These are phyloP conservation scores for Mucor lusitanicus DNA, from an alignment of 371 early-diverging fungal genomes.

Conservation along the genomic window DNA sequence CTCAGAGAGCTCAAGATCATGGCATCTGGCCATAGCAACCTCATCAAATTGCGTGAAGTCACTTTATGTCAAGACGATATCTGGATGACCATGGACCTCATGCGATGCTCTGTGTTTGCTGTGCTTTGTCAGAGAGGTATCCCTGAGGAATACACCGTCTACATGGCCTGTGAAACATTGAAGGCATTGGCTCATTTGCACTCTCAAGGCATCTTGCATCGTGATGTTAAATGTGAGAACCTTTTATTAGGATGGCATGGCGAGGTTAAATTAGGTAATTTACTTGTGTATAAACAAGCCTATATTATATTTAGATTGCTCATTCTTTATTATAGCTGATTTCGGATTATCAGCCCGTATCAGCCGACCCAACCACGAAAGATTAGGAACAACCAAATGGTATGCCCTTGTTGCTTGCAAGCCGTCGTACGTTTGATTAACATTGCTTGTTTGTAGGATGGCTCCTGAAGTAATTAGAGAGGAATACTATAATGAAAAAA, in stretches of 20 bases:
- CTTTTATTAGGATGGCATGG: constrained; percentile 50
- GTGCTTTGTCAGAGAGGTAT: constrained; percentile 46
- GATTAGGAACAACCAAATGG: constrained; percentile 63
- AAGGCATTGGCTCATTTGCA: constrained; percentile 46
- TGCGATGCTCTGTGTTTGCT: constrained; percentile 51
- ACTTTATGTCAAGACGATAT: constrained; percentile 42
- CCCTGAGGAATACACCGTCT: constrained; percentile 46
- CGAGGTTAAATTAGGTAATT: constrained; percentile 47
- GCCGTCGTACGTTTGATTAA: constrained; percentile 7
- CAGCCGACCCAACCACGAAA: constrained; percentile 38
- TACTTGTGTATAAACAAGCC: neutral
- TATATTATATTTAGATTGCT: neutral
- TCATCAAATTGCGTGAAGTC: constrained; percentile 46
- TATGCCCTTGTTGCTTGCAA: neutral
- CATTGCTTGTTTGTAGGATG: constrained; percentile 33
- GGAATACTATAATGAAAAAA: constrained; percentile 47
- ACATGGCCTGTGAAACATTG: constrained; percentile 40
- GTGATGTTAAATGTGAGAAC: constrained; percentile 57
- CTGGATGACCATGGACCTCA: constrained; percentile 52
- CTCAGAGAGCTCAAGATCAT: constrained; percentile 49
- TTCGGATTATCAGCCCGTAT: constrained; percentile 52
- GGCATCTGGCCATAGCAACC: constrained; percentile 44
- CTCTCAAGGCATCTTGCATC: constrained; percentile 47
- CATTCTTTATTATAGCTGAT: constrained; percentile 30
- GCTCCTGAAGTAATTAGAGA: constrained; percentile 58